A percentile compares a stretch with the other conserved stretches of the same genome.
Evolutionary conservation across 768 basidiomycete species (phyloP).

Genomic region (Amanita thiersii): DNA sequence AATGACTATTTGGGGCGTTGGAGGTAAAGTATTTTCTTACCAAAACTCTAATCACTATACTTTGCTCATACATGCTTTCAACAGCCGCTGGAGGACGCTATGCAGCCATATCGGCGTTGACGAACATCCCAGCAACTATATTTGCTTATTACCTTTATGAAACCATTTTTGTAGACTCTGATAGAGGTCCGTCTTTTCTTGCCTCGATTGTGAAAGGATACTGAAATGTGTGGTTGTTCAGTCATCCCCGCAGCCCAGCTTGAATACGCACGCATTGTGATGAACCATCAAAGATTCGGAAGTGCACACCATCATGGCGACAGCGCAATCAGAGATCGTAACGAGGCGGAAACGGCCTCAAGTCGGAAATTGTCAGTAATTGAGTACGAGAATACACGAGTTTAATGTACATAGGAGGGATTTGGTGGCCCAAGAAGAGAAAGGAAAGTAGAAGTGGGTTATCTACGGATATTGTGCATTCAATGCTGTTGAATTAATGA

Average conservation of each 20-base stretch:
- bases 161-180: conserved; percentile 47
- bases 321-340: too few species aligned
- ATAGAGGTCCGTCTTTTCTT: conserved; percentile 33
- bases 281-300: conserved; percentile 2
- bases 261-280: background rate
- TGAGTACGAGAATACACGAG: background rate
- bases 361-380: background rate
- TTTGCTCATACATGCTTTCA: conserved; percentile 2
- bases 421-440: too few species aligned
- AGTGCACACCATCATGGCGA: background rate
- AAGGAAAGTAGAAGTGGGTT: too few species aligned
- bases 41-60: background rate
- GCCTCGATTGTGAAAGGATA: background rate
- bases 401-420: too few species aligned
- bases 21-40: conserved; percentile 19
- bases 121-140: conserved; percentile 58
- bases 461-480: too few species aligned
- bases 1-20: conserved; percentile 51
- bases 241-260: conserved; percentile 1
- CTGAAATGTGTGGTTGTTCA: background rate
- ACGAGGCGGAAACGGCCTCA: background rate
- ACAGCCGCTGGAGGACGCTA: conserved; percentile 46
- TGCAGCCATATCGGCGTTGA: conserved; percentile 54
- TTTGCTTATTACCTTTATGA: conserved; percentile 49
- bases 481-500: too few species aligned